These are phyloP conservation scores for Polyporus tsugae DNA, from an alignment of 1,284 basidiomycete species.

Conservation along the genomic window DNA sequence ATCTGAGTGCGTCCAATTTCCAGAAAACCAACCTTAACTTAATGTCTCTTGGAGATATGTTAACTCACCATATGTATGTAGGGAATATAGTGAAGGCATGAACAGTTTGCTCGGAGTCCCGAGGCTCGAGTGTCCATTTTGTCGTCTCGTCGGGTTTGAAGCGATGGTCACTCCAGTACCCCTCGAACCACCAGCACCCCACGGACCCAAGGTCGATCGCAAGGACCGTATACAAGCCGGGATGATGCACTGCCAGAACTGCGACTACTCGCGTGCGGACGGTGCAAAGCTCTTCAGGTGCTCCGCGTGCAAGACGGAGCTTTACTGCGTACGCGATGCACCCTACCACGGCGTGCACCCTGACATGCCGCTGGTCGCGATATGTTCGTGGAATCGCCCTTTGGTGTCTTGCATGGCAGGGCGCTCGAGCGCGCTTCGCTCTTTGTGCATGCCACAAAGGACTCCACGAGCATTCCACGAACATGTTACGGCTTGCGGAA, in stretches of 20 bases:
- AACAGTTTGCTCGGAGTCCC: not conserved
- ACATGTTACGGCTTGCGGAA: too few relatives aligned
- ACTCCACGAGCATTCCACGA: too few relatives aligned
- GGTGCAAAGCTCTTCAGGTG: constrained; percentile 30
- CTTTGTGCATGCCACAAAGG: too few relatives aligned
- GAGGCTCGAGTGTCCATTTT: constrained; percentile 5
- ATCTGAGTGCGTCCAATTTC: too few relatives aligned
- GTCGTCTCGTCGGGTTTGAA: not conserved
- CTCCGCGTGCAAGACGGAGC: constrained; percentile 31
- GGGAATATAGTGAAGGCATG: not conserved
- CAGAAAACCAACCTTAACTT: not conserved
- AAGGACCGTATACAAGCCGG: not conserved
- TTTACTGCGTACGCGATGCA: constrained; percentile 38
- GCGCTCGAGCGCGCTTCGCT: too few relatives aligned
- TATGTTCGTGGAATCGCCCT: too few relatives aligned
- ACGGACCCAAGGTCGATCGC: constrained; percentile 2
- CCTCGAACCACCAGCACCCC: not conserved
- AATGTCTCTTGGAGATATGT: not conserved
- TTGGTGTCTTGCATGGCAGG: too few relatives aligned
- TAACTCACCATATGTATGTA: not conserved
- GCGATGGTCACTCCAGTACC: not conserved
- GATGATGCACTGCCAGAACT: constrained; percentile 32
- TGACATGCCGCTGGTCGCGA: too few relatives aligned
- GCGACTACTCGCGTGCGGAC: constrained; percentile 28
- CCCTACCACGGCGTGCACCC: too few relatives aligned